Conservation (phyloP, 331 rosid genomes). For the Malus hybrid region DNA sequence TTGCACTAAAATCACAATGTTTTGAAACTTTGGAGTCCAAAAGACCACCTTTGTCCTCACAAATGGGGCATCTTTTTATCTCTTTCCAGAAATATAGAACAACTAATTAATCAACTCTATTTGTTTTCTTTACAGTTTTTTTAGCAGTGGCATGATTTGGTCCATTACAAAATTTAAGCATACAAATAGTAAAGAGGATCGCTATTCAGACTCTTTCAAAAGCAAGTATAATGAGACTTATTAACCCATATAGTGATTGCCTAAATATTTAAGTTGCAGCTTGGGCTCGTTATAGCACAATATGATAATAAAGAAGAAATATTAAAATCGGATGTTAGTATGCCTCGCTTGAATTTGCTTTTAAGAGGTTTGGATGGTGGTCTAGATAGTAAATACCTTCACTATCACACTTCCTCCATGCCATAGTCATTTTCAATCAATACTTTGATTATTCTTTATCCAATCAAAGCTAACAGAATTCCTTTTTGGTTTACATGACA, state of each 20-base stretch:
- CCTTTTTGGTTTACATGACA: neutral
- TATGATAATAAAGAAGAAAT: too few species aligned
- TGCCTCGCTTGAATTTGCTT: neutral
- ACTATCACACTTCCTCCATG: too few species aligned
- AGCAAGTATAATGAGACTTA: too few species aligned
- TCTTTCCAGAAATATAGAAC: neutral
- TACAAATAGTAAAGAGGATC: slow-evolving; percentile 13
- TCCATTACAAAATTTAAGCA: slow-evolving; percentile 9
- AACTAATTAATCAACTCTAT: neutral
- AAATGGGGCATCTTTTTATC: slow-evolving; percentile 23
- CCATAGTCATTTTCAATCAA: too few species aligned
- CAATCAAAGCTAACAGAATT: neutral
- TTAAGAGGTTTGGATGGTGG: too few species aligned
- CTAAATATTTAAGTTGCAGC: too few species aligned
- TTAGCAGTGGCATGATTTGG: slow-evolving; percentile 7
- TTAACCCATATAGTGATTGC: neutral
- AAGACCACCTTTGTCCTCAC: slow-evolving; percentile 44
- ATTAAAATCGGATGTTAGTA: too few species aligned
- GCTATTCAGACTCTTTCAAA: too few species aligned
- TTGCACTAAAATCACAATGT: neutral
- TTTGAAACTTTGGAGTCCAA: slow-evolving; percentile 19
- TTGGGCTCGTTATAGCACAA: too few species aligned
- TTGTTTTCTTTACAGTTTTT: neutral
- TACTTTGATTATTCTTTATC: too few species aligned
- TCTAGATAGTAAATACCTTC: too few species aligned